Conservation (phyloP, 257 asterid genomes). For the Linaria vulgaris region DNA sequence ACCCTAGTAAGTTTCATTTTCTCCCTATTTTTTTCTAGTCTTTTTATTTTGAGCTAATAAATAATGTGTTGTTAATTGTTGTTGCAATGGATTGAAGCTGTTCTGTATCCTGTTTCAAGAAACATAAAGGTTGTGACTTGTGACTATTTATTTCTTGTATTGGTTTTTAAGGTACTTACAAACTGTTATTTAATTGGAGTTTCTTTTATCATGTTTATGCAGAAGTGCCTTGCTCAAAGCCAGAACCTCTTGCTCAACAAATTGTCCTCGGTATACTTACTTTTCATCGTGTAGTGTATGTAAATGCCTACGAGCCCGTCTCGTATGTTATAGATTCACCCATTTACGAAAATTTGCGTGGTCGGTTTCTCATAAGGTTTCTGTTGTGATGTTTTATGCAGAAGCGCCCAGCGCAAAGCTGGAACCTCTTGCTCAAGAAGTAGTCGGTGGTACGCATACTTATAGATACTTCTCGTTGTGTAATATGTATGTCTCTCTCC, state of each 20-base stretch:
- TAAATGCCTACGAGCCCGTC: too few relatives aligned
- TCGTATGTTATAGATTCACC: too few relatives aligned
- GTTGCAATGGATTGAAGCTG: slow-evolving; percentile 46
- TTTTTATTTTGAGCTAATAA: background rate
- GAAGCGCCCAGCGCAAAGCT: too few relatives aligned
- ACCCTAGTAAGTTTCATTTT: slow-evolving; percentile 50
- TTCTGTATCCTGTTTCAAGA: slow-evolving; percentile 75
- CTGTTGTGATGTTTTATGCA: too few relatives aligned
- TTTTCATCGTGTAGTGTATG: background rate
- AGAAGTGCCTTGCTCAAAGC: slow-evolving; percentile 70
- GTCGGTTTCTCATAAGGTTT: too few relatives aligned
- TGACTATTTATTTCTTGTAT: slow-evolving; percentile 10
- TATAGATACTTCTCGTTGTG: background rate
- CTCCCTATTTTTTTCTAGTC: background rate
- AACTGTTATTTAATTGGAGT: slow-evolving; percentile 10
- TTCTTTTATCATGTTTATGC: slow-evolving; percentile 28
- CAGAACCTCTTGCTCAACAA: slow-evolving; percentile 37
- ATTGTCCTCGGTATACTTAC: slow-evolving; percentile 14
- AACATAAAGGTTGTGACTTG: slow-evolving; percentile 66
- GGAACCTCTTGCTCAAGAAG: too few relatives aligned
- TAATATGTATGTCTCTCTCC: too few relatives aligned
- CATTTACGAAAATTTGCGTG: too few relatives aligned
- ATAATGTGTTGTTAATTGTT: slow-evolving; percentile 2
- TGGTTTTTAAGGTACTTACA: background rate
- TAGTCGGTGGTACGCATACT: slow-evolving; percentile 17